Conservation (phyloP, 2,329 filamentous ascomycete genomes). For the Epichloe gansuensis region DNA sequence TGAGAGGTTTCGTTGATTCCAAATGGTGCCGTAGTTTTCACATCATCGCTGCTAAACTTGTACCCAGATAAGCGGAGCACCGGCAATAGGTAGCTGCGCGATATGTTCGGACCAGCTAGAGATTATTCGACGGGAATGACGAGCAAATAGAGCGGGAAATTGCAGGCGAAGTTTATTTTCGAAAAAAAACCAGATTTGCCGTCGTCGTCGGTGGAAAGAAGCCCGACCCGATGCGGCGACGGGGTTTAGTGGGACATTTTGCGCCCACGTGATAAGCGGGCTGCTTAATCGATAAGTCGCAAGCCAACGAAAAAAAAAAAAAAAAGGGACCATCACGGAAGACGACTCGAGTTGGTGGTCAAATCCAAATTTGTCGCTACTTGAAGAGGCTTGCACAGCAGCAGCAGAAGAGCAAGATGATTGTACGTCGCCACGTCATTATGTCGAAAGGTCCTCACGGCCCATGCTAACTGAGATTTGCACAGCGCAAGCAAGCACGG, state of each 20-base stretch:
- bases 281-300: conserved; percentile 19
- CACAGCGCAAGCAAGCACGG: conserved; percentile 27
- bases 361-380: not conserved
- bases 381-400: not conserved
- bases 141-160: not conserved
- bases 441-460: not conserved
- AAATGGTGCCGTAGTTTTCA: conserved; percentile 21
- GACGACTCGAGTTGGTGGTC: not conserved
- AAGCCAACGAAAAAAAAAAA: not conserved
- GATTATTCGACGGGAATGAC: not conserved
- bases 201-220: conserved; percentile 5
- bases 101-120: not conserved
- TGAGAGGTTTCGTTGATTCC: conserved; percentile 18
- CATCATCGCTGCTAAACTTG: conserved; percentile 25
- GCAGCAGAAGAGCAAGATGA: conserved; percentile 3
- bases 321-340: not conserved
- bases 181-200: conserved; percentile 4
- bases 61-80: conserved; percentile 8
- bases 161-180: conserved; percentile 4
- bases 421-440: conserved; percentile 1
- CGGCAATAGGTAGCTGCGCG: not conserved
- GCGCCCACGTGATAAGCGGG: conserved; percentile 29
- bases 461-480: not conserved
- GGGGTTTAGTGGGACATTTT: conserved; percentile 27
- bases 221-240: conserved; percentile 14